Base-by-base conservation (phyloP, 768 basidiomycete species). In the Nidula microcarpa region DNA sequence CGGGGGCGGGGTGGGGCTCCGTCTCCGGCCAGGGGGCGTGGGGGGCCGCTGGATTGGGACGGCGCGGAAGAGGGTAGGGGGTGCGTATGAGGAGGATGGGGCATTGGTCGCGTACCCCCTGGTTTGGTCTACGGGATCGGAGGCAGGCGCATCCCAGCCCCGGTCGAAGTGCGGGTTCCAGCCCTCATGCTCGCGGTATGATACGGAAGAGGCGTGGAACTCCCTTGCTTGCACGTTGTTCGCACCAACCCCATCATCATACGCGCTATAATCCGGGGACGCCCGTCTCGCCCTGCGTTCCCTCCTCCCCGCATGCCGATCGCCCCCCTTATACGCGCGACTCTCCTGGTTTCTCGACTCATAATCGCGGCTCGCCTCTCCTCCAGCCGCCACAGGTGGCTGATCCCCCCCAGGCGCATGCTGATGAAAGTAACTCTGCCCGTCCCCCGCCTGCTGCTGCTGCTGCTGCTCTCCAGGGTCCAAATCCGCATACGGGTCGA, bases 401-500 rank as follows among this genome's bases (percentile, higher is more conserved):
- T 11, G 11, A 23, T 23, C 23, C 23, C 23, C 23, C 23, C 23
- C 23, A 2, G 23, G 23, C 23, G 23, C 23, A 23, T 23, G 23
- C 23, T 23, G 23, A 23, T 23, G 23, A 23, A 23, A 23, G 23
- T 46, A 14, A 18, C 14, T 11, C 44, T 30, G 10, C 10, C 18
- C 18, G 3, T 14, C 13, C 44, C 18, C 44, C 14, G 23, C 13
- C 13, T 46, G 14, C 14, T 46, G 10, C 44, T 45, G 44, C 17
- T 45, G 9, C 44, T 46, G 10, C 41, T 11, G 7, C 34, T 11
- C 6, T 3, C 11, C 44, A 11, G 33, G 30, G 5, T 16, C 49
- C 14, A 37, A 14, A 50, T 64, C 63, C 0, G 60, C 46, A 47
- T 65, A 66, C 17, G 65, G 65, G 53, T 66, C 65, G 18, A 58